phyloP scores from a whole-genome alignment of 441 rosid genomes.

The Jatropha podagrica region DNA sequence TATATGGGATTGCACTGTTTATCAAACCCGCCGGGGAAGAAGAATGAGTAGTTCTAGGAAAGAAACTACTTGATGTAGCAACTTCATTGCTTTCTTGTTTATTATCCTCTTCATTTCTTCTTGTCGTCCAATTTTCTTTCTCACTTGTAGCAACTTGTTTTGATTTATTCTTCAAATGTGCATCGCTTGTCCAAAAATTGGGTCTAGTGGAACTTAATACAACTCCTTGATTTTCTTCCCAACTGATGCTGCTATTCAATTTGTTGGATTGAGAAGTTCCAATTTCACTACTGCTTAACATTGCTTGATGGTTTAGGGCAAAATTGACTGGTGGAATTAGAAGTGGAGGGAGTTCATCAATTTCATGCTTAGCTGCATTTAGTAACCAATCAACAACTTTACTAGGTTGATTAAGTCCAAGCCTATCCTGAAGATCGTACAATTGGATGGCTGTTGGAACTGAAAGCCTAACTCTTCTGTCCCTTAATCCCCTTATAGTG shows the following conservation, averaged over 20 bases:
- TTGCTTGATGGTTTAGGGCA: slow-evolving; percentile 35
- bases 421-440: slow-evolving; percentile 88
- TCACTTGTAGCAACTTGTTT: slow-evolving; percentile 29
- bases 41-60: slow-evolving; percentile 27
- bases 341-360: slow-evolving; percentile 87
- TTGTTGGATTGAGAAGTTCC: slow-evolving; percentile 36
- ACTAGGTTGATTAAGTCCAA: slow-evolving; percentile 90
- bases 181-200: slow-evolving; percentile 33
- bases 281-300: slow-evolving; percentile 27
- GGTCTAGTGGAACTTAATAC: slow-evolving; percentile 21
- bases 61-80: slow-evolving; percentile 29
- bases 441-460: slow-evolving; percentile 87
- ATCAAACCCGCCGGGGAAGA: slow-evolving; percentile 41
- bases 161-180: slow-evolving; percentile 32
- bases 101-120: slow-evolving; percentile 24
- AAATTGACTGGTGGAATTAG: slow-evolving; percentile 56
- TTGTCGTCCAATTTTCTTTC: slow-evolving; percentile 27
- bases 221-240: slow-evolving; percentile 24
- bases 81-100: slow-evolving; percentile 32
- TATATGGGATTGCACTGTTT: slow-evolving; percentile 31
- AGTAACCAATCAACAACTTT: slow-evolving; percentile 92
- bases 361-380: slow-evolving; percentile 68
- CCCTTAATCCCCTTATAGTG: slow-evolving; percentile 85
- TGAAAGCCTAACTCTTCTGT: slow-evolving; percentile 84
- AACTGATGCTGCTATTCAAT: slow-evolving; percentile 24